Evolutionary conservation across 176 grass and related monocot genomes (phyloP), one percentile per base, ranked within the genome.

Genomic region (Rhipidocladum racemiflorum): DNA sequence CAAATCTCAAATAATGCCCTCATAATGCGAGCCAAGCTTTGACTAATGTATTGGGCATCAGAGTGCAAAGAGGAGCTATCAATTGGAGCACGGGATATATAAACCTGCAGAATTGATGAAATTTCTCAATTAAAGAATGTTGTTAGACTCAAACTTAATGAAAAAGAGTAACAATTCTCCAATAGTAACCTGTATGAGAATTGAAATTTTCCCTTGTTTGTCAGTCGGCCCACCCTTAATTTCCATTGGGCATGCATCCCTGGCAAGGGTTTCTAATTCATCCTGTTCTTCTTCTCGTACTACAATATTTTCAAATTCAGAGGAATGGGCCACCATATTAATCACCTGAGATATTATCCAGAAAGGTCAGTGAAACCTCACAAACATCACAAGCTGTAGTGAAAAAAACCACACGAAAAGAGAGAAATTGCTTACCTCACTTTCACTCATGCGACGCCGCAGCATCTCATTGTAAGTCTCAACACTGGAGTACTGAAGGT

Each of bases 241-340:
- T 87, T 94, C 95, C 64, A 93, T 64, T 32, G 95, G 95, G 74
- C 95, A 97, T 68, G 75, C 85, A 38, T 79, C 83, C 81, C 88
- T 91, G 30, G 74, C 82, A 81, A 97, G 86, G 61, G 76, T 72
- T 90, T 94, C 95, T 36, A 97, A 77, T 75, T 97, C 95, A 44
- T 97, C 95, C 64, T 97, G 95, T 90, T 97, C 95, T 89, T 97
- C 95, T 85, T 94, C 95, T 89, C 95, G 91, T 79, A 97, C 81
- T 61, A 87, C 86, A 62, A 97, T 97, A 84, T 97, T 97, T 79
- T 97, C 90, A 85, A 97, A 97, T 77, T 97, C 95, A 85, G 95
- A 97, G 30, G 95, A 97, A 90, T 94, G 95, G 36, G 95, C 90
- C 79, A 94, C 95, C 95, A 97, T 97, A 63, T 87, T 94, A 74